These are phyloP conservation scores for Ceratocystis colombiana DNA, from an alignment of 2,329 filamentous ascomycete genomes.

Conservation along the genomic window DNA sequence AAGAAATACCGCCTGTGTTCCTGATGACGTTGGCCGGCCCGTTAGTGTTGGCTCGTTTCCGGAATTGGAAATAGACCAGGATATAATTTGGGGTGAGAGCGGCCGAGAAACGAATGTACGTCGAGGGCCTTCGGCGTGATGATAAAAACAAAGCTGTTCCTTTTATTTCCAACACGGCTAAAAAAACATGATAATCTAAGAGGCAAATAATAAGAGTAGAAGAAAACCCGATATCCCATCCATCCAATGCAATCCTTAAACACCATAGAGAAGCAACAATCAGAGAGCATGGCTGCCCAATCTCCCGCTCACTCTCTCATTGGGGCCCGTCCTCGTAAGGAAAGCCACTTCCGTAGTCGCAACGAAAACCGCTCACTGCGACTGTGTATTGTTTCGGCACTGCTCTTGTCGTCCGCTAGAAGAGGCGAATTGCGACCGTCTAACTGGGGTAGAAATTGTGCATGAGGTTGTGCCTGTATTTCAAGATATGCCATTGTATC, in stretches of 20 bases:
- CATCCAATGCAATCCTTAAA: not conserved
- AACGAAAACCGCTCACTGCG: conserved; percentile 16
- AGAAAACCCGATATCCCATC: not conserved
- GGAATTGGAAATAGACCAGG: not conserved
- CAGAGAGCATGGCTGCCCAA: not conserved
- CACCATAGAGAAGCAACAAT: not conserved
- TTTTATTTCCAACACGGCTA: not conserved
- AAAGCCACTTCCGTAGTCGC: conserved; percentile 15
- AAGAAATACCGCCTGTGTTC: not conserved
- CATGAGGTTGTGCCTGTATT: conserved; percentile 13
- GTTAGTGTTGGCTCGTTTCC: not conserved
- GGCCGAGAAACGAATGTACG: not conserved
- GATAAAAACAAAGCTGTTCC: not conserved
- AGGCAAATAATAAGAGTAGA: not conserved
- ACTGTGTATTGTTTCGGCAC: not conserved
- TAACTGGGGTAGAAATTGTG: not conserved
- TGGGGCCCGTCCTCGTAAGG: not conserved
- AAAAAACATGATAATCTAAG: not conserved
- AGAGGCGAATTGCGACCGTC: not conserved
- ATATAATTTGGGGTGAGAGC: not conserved
- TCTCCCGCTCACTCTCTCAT: not conserved
- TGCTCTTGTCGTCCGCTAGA: conserved; percentile 1
- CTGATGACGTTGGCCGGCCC: not conserved
- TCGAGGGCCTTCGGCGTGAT: not conserved
- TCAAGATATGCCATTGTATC: conserved; percentile 20